These are phyloP conservation scores for Trichoderma pleuroti DNA, from an alignment of 2,329 filamentous ascomycete genomes.

Conservation along the genomic window DNA sequence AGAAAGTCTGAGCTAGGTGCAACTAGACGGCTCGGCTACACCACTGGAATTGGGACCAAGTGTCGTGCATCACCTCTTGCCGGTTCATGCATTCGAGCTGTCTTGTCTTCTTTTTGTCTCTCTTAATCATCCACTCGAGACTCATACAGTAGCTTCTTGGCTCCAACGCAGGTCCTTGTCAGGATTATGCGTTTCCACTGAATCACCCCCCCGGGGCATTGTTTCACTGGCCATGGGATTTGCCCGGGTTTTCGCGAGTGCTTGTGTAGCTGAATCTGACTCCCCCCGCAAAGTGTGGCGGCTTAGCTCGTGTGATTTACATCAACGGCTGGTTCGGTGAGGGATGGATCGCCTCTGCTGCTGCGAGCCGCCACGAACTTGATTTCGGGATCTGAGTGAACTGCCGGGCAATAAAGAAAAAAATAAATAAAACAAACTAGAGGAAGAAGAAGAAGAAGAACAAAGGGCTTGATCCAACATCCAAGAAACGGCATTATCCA, in stretches of 20 bases:
- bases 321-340: conserved; percentile 9
- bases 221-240: background rate
- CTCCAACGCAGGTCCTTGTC: background rate
- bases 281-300: background rate
- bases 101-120: background rate
- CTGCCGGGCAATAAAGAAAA: background rate
- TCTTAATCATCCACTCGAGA: background rate
- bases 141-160: background rate
- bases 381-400: background rate
- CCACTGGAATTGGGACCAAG: background rate
- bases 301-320: background rate
- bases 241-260: background rate
- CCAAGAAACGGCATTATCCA: background rate
- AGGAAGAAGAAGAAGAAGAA: too few species aligned
- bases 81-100: background rate
- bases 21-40: background rate
- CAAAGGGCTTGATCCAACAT: background rate
- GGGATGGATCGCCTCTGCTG: background rate
- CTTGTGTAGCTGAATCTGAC: background rate
- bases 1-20: background rate
- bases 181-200: background rate
- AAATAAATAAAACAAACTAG: background rate
- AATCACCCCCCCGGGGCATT: background rate
- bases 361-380: background rate
- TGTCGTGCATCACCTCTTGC: background rate